Conservation (phyloP, 345 rosid species). For the Geranium rotundifolium region DNA sequence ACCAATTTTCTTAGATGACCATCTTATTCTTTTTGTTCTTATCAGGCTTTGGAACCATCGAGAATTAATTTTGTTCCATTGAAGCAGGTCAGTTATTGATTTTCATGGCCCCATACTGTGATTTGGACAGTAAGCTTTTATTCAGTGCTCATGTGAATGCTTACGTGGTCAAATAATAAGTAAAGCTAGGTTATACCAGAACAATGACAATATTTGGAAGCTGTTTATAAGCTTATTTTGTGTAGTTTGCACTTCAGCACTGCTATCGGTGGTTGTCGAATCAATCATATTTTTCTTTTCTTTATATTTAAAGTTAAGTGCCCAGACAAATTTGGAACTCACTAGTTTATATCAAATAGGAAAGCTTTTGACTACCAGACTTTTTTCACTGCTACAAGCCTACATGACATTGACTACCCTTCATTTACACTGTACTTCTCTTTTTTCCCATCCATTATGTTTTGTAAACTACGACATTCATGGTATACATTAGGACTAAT, state of each 20-base stretch:
- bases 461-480: neutral
- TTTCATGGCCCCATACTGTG: neutral
- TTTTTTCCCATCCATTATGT: too few species aligned
- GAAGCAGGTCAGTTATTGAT: constrained; percentile 47
- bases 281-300: neutral
- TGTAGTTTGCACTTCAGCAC: too few species aligned
- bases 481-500: neutral
- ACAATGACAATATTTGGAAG: neutral
- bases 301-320: neutral
- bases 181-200: neutral
- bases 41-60: constrained; percentile 65
- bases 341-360: neutral
- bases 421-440: neutral
- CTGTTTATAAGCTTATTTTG: neutral
- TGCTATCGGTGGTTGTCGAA: too few species aligned
- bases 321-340: neutral
- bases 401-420: neutral
- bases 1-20: neutral
- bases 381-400: neutral
- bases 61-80: constrained; percentile 66
- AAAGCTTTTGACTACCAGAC: neutral
- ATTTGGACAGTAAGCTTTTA: neutral
- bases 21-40: constrained; percentile 5
- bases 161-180: neutral
- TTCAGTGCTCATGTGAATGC: neutral